These are phyloP conservation scores for Ophiosphaerella korrae DNA, from an alignment of 2,329 filamentous ascomycete species.

Conservation along the genomic window DNA sequence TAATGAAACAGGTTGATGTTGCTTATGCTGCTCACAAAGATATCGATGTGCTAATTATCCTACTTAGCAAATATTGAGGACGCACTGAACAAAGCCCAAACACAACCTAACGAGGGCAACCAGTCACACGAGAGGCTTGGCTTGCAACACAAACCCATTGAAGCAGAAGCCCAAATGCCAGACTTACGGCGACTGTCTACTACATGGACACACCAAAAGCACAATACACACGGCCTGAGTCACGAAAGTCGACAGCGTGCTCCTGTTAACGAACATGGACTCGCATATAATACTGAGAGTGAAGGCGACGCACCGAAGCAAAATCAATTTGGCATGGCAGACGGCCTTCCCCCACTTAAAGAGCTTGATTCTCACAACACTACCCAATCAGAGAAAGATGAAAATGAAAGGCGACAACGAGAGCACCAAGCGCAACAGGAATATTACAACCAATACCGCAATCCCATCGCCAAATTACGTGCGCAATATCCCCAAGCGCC, in stretches of 20 bases:
- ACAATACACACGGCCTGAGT: slow-evolving; percentile 5
- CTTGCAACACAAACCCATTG: too few relatives aligned
- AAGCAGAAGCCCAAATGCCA: too few relatives aligned
- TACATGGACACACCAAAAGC: slow-evolving; percentile 1
- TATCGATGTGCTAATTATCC: not conserved
- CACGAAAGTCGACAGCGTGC: slow-evolving; percentile 21
- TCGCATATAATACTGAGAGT: slow-evolving; percentile 15
- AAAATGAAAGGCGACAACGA: slow-evolving; percentile 44
- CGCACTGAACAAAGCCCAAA: not conserved
- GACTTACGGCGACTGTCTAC: too few relatives aligned
- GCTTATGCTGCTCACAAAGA: not conserved
- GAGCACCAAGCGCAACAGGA: slow-evolving; percentile 54
- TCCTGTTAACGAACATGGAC: slow-evolving; percentile 29
- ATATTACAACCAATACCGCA: slow-evolving; percentile 57
- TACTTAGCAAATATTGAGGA: slow-evolving; percentile 12
- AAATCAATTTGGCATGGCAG: slow-evolving; percentile 50
- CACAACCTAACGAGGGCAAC: too few relatives aligned
- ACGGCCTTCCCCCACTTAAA: slow-evolving; percentile 49
- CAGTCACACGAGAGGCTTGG: too few relatives aligned
- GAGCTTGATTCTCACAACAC: slow-evolving; percentile 32
- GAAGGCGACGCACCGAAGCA: slow-evolving; percentile 10
- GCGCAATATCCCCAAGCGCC: slow-evolving; percentile 59
- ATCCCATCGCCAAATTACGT: slow-evolving; percentile 58
- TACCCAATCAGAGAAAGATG: slow-evolving; percentile 40
- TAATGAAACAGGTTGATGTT: slow-evolving; percentile 18